Evolutionary conservation across 345 rosid species (phyloP).

Genomic region (Rhodomyrtus tomentosa): DNA sequence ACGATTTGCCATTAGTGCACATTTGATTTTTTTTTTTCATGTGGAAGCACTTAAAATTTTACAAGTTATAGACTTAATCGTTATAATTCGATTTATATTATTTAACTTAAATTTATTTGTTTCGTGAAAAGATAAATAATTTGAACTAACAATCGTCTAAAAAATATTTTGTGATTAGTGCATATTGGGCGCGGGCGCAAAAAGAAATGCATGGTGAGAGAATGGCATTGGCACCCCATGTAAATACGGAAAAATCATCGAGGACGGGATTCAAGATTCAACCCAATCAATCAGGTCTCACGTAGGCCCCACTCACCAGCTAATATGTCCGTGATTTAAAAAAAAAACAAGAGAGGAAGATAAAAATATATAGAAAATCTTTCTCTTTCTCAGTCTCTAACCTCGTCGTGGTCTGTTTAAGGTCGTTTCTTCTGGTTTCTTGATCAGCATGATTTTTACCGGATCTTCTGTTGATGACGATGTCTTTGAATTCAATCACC

Average conservation of each 20-base stretch:
- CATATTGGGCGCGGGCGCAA: neutral
- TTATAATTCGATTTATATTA: no score
- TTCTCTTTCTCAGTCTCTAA: neutral
- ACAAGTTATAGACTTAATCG: no score
- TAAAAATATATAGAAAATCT: neutral
- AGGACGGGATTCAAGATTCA: neutral
- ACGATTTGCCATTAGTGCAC: no score
- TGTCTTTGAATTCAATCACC: neutral
- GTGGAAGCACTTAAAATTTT: neutral
- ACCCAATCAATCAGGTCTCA: neutral
- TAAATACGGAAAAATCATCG: neutral
- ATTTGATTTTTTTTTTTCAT: neutral
- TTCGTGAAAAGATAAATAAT: no score
- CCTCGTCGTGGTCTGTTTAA: neutral
- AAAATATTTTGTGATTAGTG: no score
- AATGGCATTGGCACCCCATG: neutral
- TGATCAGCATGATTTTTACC: neutral
- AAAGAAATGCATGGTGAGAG: neutral
- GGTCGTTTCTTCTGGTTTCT: neutral
- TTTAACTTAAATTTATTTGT: no score
- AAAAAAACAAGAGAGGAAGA: neutral
- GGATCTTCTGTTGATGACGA: neutral
- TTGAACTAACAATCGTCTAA: no score
- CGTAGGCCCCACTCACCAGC: neutral
- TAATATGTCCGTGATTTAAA: neutral